These are phyloP conservation scores for Melastoma candidum DNA, from an alignment of 441 rosid genomes.

Conservation along the genomic window DNA sequence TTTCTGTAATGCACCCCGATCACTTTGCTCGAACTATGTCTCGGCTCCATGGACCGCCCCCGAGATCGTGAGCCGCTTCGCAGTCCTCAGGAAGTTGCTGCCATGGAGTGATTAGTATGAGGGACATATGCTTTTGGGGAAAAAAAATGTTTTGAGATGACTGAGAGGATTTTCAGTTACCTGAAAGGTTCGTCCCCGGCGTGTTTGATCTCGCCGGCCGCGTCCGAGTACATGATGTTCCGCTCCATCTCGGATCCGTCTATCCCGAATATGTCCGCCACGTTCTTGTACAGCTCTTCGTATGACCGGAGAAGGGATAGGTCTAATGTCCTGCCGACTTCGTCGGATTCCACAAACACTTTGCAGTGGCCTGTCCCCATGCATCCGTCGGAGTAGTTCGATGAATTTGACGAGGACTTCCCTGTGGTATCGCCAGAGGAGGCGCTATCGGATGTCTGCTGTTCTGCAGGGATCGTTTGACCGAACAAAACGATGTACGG, in stretches of 20 bases:
- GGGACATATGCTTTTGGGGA: too few relatives aligned
- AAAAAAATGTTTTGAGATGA: too few relatives aligned
- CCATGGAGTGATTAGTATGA: too few relatives aligned
- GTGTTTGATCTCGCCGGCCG: slow-evolving; percentile 46
- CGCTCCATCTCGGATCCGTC: slow-evolving; percentile 47
- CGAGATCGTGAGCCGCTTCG: too few relatives aligned
- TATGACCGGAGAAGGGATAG: slow-evolving; percentile 67
- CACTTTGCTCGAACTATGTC: too few relatives aligned
- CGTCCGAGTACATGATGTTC: slow-evolving; percentile 60
- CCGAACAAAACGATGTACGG: slow-evolving; percentile 79
- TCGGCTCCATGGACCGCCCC: too few relatives aligned
- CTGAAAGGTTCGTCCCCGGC: slow-evolving; percentile 85
- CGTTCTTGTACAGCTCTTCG: slow-evolving; percentile 55
- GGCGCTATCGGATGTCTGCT: slow-evolving; percentile 52
- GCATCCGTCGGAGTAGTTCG: slow-evolving; percentile 24
- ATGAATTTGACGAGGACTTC: slow-evolving; percentile 19
- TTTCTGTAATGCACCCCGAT: too few relatives aligned
- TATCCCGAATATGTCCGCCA: slow-evolving; percentile 63
- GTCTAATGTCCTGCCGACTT: slow-evolving; percentile 78
- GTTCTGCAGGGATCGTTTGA: slow-evolving; percentile 78
- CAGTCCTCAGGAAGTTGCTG: too few relatives aligned
- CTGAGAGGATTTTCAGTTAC: slow-evolving; percentile 18
- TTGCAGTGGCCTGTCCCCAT: slow-evolving; percentile 73
- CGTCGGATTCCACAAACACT: slow-evolving; percentile 90
- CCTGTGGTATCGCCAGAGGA: slow-evolving; percentile 37